These are phyloP conservation scores for Vitis hybrid DNA, from an alignment of 177 flowering plant genomes.

Conservation along the genomic window DNA sequence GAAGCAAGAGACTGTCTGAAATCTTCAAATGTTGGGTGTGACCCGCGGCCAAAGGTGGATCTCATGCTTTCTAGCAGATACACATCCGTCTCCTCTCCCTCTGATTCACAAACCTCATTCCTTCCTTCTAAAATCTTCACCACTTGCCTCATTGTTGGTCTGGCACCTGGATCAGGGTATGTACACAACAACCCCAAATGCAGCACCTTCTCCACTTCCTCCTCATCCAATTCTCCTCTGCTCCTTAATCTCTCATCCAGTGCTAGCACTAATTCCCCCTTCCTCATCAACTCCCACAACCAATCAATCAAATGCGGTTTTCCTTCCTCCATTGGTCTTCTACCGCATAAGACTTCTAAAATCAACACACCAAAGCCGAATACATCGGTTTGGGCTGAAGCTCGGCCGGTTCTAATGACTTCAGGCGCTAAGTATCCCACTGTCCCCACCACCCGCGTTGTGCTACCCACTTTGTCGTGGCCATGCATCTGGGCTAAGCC, in stretches of 20 bases:
- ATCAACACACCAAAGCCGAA: conserved; percentile 68
- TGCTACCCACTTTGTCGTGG: conserved; percentile 46
- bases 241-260: conserved; percentile 41
- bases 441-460: conserved; percentile 75
- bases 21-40: conserved; percentile 45
- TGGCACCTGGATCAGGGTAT: conserved; percentile 43
- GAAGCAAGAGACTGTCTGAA: conserved; percentile 24
- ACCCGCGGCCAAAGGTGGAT: conserved; percentile 7
- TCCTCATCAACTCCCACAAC: too few species aligned
- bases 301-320: conserved; percentile 10
- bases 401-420: conserved; percentile 58
- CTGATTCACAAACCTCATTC: conserved; percentile 21
- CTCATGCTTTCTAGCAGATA: conserved; percentile 37
- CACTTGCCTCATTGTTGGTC: conserved; percentile 81
- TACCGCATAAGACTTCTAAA: conserved; percentile 65
- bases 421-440: conserved; percentile 84
- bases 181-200: conserved; percentile 67
- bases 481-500: conserved; percentile 71
- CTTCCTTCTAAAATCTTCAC: conserved; percentile 59
- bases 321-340: conserved; percentile 67
- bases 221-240: conserved; percentile 32
- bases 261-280: conserved; percentile 36
- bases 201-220: conserved; percentile 55
- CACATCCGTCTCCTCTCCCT: conserved; percentile 43
- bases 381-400: conserved; percentile 65